Conservation (phyloP, 139 green algal genomes). For the Volvox reticuliferus region DNA sequence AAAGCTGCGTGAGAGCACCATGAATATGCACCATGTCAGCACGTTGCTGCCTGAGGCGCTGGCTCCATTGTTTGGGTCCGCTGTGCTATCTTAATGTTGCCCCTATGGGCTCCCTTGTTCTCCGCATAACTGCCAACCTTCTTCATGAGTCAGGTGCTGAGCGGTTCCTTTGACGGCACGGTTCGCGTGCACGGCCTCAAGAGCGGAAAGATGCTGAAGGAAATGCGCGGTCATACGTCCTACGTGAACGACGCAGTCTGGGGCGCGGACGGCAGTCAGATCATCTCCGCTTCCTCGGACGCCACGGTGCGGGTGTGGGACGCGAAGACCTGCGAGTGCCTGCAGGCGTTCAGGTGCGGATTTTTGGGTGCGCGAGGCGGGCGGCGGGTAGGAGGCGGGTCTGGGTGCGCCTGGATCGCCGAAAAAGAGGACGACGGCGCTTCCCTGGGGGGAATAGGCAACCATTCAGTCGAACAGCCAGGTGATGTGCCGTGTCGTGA, state of each 20-base stretch:
- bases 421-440: no score
- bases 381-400: neutral
- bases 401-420: neutral
- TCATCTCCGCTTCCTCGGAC: slow-evolving; percentile 87
- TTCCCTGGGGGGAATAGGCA: no score
- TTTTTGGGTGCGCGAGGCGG: neutral
- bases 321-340: slow-evolving; percentile 89
- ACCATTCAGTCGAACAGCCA: no score
- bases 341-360: slow-evolving; percentile 74
- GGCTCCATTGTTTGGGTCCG: no score
- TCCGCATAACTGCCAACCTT: no score
- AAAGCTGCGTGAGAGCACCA: no score
- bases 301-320: slow-evolving; percentile 95
- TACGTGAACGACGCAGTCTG: slow-evolving; percentile 94
- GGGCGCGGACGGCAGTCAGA: slow-evolving; percentile 79
- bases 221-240: slow-evolving; percentile 95
- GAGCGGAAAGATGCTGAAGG: slow-evolving; percentile 96
- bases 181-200: slow-evolving; percentile 96
- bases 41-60: no score
- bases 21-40: no score
- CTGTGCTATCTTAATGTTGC: no score
- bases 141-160: slow-evolving; percentile 80
- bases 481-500: no score
- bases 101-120: no score
- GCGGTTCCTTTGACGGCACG: slow-evolving; percentile 90